Evolutionary conservation across 2,329 filamentous ascomycete genomes (phyloP), one percentile per base, ranked within the genome.

Genomic region (Didymella glomerata): DNA sequence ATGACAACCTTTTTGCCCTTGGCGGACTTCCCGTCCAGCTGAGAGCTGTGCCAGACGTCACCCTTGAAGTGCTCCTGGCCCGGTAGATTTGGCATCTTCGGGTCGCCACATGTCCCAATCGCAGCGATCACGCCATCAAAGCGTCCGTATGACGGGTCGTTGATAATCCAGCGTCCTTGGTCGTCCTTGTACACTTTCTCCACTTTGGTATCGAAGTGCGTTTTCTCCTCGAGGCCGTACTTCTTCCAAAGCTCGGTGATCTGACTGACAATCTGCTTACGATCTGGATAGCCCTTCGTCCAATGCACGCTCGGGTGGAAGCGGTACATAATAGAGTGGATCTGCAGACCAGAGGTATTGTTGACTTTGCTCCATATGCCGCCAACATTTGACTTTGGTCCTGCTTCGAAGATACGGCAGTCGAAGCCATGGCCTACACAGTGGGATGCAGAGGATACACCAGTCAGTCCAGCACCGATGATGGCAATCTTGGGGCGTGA

Each of bases 401-500:
- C 89, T 8, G 86, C 85, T 73, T 96, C 92, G 65, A 96, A 96
- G 38, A 96, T 85, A 20, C 85, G 84, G 7, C 92, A 89, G 62
- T 95, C 90, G 66, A 94, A 94, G 44, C 91, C 91, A 85, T 95
- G 90, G 1, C 92, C 92, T 34, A 93, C 86, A 71, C 90, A 93
- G 74, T 96, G 92, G 1, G 90, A 87, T 0, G 92, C 92, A 8
- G 91, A 87, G 1, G 91, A 91, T 2, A 95, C 87, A 38, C 86
- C 85, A 4, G 92, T 95, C 54, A 96, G 82, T 8, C 80, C 80
- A 40, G 80, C 80, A 8, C 80, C 80, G 42, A 82, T 79, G 54
- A 82, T 70, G 47, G 80, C 80, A 49, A 82, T 80, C 45, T 77
- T 88, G 14, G 91, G 89, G 27, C 88, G 81, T 13, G 79, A 78